phyloP scores from a whole-genome alignment of 805 yeast species.

The Sugiyamaella smithiae region DNA sequence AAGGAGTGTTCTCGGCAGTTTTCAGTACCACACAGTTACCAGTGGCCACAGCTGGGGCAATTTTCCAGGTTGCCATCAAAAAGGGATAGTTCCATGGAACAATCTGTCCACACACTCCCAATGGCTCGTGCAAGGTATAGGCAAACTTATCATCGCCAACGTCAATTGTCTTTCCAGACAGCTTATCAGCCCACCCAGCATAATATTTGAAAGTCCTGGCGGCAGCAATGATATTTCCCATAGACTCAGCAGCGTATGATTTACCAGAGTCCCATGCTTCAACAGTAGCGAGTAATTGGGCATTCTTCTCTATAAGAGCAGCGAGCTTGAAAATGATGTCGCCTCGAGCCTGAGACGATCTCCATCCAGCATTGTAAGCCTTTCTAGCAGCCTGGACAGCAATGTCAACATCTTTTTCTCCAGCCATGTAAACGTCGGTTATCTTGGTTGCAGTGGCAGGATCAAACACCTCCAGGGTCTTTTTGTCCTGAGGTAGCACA shows the following conservation, averaged over 20 bases:
- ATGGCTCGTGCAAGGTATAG: slow-evolving; percentile 65
- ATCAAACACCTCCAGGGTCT: slow-evolving; percentile 54
- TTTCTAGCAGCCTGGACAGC: slow-evolving; percentile 84
- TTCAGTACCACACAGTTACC: slow-evolving; percentile 73
- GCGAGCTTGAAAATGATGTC: slow-evolving; percentile 67
- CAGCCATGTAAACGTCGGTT: slow-evolving; percentile 66
- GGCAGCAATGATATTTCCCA: slow-evolving; percentile 30
- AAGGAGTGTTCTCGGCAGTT: slow-evolving; percentile 74
- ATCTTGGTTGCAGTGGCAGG: slow-evolving; percentile 51
- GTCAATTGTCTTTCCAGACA: slow-evolving; percentile 59
- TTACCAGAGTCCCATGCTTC: slow-evolving; percentile 92
- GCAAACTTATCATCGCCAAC: slow-evolving; percentile 59
- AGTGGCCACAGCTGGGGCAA: slow-evolving; percentile 79
- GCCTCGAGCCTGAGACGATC: slow-evolving; percentile 44
- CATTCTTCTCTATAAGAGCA: slow-evolving; percentile 69
- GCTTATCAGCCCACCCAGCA: slow-evolving; percentile 75
- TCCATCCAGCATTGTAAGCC: slow-evolving; percentile 46
- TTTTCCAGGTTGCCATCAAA: slow-evolving; percentile 74
- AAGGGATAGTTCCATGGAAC: slow-evolving; percentile 75
- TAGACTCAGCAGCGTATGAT: slow-evolving; percentile 38
- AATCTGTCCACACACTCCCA: slow-evolving; percentile 64
- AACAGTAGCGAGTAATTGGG: slow-evolving; percentile 70
- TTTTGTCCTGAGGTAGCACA: slow-evolving; percentile 48
- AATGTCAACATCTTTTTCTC: slow-evolving; percentile 68
- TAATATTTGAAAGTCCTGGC: slow-evolving; percentile 58